A percentile compares a stretch with the other conserved stretches of the same genome.
These are phyloP conservation scores for Aspergillus avenaceus DNA, from an alignment of 495 filamentous ascomycete species.

Conservation along the genomic window DNA sequence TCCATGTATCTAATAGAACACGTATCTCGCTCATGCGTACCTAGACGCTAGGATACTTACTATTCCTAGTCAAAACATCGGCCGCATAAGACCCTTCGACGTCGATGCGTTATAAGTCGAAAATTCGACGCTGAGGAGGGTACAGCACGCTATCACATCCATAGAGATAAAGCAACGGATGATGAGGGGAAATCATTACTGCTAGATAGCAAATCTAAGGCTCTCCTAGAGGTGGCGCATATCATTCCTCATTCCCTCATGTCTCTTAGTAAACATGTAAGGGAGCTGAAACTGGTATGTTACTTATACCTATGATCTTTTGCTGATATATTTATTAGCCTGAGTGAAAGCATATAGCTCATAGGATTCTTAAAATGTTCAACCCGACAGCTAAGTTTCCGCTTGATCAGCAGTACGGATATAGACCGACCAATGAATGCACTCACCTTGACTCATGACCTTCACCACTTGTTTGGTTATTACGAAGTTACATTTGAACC, in stretches of 20 bases:
- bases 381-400: background rate
- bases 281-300: constrained; percentile 4
- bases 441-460: constrained; percentile 1
- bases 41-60: background rate
- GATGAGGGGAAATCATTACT: constrained; percentile 7
- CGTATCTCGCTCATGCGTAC: background rate
- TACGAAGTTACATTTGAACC: constrained; percentile 7
- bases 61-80: background rate
- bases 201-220: background rate
- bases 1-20: background rate
- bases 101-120: constrained; percentile 8
- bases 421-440: constrained; percentile 9
- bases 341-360: background rate
- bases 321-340: background rate
- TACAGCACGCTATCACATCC: background rate
- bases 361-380: constrained; percentile 5
- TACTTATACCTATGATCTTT: background rate
- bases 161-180: constrained; percentile 2
- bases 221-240: constrained; percentile 10
- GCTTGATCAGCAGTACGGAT: background rate
- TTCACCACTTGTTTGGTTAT: constrained; percentile 1
- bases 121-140: constrained; percentile 4
- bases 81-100: constrained; percentile 6
- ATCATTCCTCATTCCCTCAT: constrained; percentile 10
- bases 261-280: background rate